phyloP scores from a whole-genome alignment of 768 basidiomycete species.

The Wakefieldia striispora region DNA sequence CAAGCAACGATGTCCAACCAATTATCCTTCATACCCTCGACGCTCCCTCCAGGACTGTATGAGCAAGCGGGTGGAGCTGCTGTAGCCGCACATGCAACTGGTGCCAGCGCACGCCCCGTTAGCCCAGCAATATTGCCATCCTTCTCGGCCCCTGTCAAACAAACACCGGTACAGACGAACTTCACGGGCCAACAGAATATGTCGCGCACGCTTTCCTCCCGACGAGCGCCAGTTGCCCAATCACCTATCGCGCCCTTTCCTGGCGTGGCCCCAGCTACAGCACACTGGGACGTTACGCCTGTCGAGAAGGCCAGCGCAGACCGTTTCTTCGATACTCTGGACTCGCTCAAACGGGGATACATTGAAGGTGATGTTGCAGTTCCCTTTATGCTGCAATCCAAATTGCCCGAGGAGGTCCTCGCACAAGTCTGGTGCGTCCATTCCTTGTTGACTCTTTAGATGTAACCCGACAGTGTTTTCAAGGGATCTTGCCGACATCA shows the following conservation, averaged over 20 bases:
- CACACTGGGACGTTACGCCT: conserved; percentile 80
- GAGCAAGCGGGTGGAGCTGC: conserved; percentile 66
- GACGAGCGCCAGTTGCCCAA: conserved; percentile 17
- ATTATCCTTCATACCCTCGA: conserved; percentile 64
- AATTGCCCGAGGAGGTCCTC: conserved; percentile 76
- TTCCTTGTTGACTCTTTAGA: neutral
- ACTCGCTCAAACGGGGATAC: conserved; percentile 68
- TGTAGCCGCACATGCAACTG: conserved; percentile 54
- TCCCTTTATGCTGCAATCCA: conserved; percentile 91
- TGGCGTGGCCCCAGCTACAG: conserved; percentile 24
- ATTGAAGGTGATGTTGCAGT: conserved; percentile 95
- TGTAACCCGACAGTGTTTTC: neutral
- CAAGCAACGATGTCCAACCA: conserved; percentile 86
- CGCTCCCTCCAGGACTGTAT: conserved; percentile 80
- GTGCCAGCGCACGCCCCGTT: conserved; percentile 55
- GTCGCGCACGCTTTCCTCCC: conserved; percentile 23
- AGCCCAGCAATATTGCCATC: conserved; percentile 50
- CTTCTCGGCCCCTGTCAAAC: conserved; percentile 50
- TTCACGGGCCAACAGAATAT: conserved; percentile 39
- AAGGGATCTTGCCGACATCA: conserved; percentile 93
- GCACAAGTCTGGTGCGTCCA: conserved; percentile 83
- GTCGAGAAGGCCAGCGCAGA: conserved; percentile 79
- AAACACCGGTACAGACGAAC: conserved; percentile 60
- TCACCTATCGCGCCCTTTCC: conserved; percentile 30
- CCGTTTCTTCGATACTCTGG: conserved; percentile 78